Evolutionary conservation across 2,329 filamentous ascomycete species (phyloP).

Genomic region (Lachnellula willkommii): DNA sequence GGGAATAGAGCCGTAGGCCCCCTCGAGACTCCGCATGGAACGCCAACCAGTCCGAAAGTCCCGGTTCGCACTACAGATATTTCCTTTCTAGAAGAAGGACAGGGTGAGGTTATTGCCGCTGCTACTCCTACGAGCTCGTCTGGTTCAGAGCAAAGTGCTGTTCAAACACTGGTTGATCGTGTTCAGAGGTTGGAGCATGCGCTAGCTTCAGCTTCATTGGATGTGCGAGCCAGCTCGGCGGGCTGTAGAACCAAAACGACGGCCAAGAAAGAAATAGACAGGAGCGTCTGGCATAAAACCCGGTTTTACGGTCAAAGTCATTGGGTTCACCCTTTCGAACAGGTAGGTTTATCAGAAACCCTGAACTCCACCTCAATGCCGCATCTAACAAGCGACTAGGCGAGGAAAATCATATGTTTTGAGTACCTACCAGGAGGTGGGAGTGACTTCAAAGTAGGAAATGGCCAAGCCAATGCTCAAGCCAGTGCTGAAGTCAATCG

Average conservation of each 20-base stretch:
- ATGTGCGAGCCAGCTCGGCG: not conserved
- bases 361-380: not conserved
- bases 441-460: not conserved
- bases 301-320: slow-evolving; percentile 25
- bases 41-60: not conserved
- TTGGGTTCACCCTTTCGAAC: slow-evolving; percentile 24
- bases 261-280: slow-evolving; percentile 6
- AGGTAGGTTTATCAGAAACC: slow-evolving; percentile 10
- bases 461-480: slow-evolving; percentile 1
- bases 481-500: not conserved
- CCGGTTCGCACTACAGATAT: not conserved
- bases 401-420: slow-evolving; percentile 5
- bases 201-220: not conserved
- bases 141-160: not conserved
- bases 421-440: not conserved
- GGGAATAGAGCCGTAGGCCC: not conserved
- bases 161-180: slow-evolving; percentile 8
- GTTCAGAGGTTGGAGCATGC: slow-evolving; percentile 8
- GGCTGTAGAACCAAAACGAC: not conserved
- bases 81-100: not conserved
- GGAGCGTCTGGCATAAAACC: slow-evolving; percentile 21
- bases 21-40: not conserved
- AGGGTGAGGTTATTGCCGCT: not conserved
- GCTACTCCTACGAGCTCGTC: not conserved
- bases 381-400: not conserved